Base-by-base conservation (phyloP, 2,329 filamentous ascomycete species). In the Colletotrichum camelliae region DNA sequence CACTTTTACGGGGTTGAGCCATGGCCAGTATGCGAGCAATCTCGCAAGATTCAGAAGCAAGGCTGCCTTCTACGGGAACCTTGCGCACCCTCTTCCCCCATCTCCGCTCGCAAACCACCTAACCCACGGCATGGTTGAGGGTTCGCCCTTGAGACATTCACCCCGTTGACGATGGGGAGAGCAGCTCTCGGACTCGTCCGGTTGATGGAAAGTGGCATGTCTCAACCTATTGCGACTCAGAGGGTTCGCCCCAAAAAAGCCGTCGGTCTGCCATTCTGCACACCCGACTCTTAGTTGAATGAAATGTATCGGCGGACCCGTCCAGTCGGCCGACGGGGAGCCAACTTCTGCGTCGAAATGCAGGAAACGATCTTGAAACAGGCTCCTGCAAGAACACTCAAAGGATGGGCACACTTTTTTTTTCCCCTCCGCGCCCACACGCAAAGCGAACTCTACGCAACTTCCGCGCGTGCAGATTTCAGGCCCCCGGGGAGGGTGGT, bases 291-390 rank as follows among this genome's bases (percentile, higher is more conserved):
- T 48, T 33, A 15, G 12, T 21, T 16, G 29, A 27, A 6, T 58
- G 33, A 21, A 27, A 6, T 58, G 60, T 31, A 24, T 62, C 37
- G 15, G 39, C 69, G 58, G 73, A 48, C 57, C 70, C 64, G 70
- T 68, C 43, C 18, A 31, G 70, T 73, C 70, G 73, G 35, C 70
- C 64, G 70, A 75, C 64, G 43, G 73, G 43, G 21, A 58, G 24
- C 13, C 27, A 55, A 18, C 24, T 57, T 33, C 33, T 68, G 21
- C 29, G 16, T 35, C 60, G 55, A 68, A 52, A 65, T 55, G 43
- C 48, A 37, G 64, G 73, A 75, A 75, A 75, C 73, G 60, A 37
- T 24, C 57, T 37, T 73, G 73, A 75, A 75, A 75, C 73, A 68
- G 21, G 55, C 70, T 52, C 43, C 70, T 58, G 57, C 70, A 60